Base-by-base conservation (phyloP, 1,284 basidiomycete genomes). In the Meripilus lineatus region DNA sequence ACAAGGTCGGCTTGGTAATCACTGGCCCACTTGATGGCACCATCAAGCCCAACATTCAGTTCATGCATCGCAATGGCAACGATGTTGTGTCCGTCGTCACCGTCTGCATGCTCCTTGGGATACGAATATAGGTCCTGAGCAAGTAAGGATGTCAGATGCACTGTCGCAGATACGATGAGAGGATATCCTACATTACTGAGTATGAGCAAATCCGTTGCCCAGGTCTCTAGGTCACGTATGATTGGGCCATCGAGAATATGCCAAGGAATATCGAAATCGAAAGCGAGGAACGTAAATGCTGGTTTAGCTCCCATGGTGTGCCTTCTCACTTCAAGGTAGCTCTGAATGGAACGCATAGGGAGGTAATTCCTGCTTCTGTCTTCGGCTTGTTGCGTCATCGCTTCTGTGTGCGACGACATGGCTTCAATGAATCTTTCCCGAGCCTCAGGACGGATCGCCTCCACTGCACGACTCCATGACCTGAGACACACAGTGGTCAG, bases 111-210 rank as follows among this genome's bases (percentile, higher is more conserved):
- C 38, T 65, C 64, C 20, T 56, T 55, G 23, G 61, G 62, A 50
- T 54, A 66, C 4, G 64, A 66, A 45, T 57, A 61, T 2, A 66
- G 52, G 41, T 65, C 62, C 61, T 66, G 41, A 15, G 26, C 18
- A 37, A n/a, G 15, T n/a, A 32, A 15, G 20, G 40, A 17, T 33
- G 15, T 17, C 7, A 32, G 7, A 2, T 5, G 10, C 34, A 15
- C 24, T 11, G 36, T 17, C 34, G 3, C 8, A 8, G 18, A 35
- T 22, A 13, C 21, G 32, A 17, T 38, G 20, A 13, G 14, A 20
- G 22, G 8, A 23, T 17, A 11, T 51, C 63, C 44, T 44, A 66
- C 66, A 44, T 65, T 67, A 14, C 45, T 47, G 21, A 51, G 26
- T n/a, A 51, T 45, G 14, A 56, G 23, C 4, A 56, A 24, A 22